Base-by-base conservation (phyloP, 2,329 filamentous ascomycete species). In the Aspergillus sp. region DNA sequence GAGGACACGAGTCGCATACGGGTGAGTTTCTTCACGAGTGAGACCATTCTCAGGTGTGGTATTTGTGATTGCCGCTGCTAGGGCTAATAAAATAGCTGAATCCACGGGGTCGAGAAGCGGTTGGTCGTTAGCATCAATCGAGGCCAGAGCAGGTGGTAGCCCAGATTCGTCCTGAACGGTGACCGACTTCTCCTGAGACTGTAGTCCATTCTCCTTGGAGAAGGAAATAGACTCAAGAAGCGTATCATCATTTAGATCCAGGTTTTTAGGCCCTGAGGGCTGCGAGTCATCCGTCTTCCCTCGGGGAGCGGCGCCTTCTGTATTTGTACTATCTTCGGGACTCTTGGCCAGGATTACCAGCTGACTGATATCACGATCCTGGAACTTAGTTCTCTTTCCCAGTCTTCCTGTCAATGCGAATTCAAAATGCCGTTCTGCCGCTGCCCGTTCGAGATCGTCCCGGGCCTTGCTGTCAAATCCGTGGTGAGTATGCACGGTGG, bases 241-340 rank as follows among this genome's bases (percentile, higher is more conserved):
- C 0, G 93, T 97, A 62, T 98, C 93, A 57, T 98, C 87, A 60
- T 97, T 94, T 3, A 97, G 72, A 33, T 85, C 78, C 9, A 97
- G 65, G 2, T 84, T 83, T 56, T 84, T 78, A 0, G 89, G 88
- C 39, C 67, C 70, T 2, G 68, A 67, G 3, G 62, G 57, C 19
- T 56, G 52, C 4, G 52, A 45, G 12, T 56, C 51, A 50, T 54
- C 42, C 58, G 59, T 60, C 53, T 27, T 45, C 40, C 48, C 50
- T n/a, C 45, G 29, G 29, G 43, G 46, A 12, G 45, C 35, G 5
- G 49, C 43, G 5, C 50, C 36, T 7, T 39, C 36, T 4, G 36
- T 39, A 35, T 45, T 55, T 4, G 58, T 46, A 2, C 54, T 41
- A 29, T 68, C 61, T 27, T 71, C 69, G 5, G 73, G 73, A 62